These are phyloP conservation scores for Trypanosoma platydactyli DNA, from an alignment of 208 protist genomes.

Conservation along the genomic window DNA sequence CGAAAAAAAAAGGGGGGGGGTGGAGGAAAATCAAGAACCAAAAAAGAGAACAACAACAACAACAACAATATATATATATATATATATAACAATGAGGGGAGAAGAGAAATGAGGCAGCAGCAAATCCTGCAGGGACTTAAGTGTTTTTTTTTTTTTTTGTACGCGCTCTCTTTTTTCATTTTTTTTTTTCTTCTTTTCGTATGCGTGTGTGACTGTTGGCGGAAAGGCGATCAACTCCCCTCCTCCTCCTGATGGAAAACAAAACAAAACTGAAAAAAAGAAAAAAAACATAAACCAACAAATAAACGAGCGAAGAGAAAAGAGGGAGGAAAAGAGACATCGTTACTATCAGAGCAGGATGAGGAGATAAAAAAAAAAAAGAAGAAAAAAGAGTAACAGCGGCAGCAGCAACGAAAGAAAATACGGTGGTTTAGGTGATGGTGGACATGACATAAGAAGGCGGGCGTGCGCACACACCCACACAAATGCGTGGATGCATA, in stretches of 20 bases:
- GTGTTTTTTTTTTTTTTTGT: no score
- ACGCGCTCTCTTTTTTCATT: no score
- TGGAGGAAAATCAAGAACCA: neutral
- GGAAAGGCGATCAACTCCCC: no score
- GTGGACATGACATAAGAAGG: no score
- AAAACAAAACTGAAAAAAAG: neutral
- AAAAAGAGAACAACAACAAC: neutral
- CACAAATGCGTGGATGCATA: no score
- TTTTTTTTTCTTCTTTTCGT: no score
- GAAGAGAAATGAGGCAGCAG: neutral
- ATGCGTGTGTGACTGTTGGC: no score
- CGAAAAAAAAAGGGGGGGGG: neutral
- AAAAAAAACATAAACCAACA: neutral
- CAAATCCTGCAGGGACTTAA: no score
- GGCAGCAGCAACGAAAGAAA: no score
- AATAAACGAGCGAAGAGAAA: neutral
- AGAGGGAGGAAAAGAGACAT: neutral
- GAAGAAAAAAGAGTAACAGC: neutral
- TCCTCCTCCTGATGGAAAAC: no score
- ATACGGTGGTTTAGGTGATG: no score
- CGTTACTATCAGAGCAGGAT: neutral
- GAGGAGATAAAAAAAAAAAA: conserved; percentile 1
- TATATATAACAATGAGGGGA: neutral
- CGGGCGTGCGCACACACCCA: no score
- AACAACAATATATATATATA: neutral